Base-by-base conservation (phyloP, 192 early-diverging fungal species). In the Coemansia sp. region DNA sequence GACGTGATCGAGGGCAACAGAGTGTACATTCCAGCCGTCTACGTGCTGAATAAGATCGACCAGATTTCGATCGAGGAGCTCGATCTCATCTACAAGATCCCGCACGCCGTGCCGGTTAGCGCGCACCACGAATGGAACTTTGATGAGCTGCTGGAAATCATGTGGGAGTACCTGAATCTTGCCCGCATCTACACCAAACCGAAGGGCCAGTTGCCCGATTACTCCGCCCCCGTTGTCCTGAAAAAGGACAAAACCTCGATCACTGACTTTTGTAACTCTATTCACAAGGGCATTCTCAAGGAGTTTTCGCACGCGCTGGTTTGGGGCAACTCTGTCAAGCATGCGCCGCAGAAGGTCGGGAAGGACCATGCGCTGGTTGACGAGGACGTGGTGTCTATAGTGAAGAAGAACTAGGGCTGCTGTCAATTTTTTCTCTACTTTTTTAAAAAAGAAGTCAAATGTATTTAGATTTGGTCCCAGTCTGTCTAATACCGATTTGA, bases 11-110 rank as follows among this genome's bases (percentile, higher is more conserved):
- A 99, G 76, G 96, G 95, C 26, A 89, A 88, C 77, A 79, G 97
- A 26, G 90, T 97, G n/a, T 99, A 99, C 84, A 93, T 99, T 52
- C 97, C 97, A 11, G 88, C 87, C 62, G 82, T 98, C 43, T 99
- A 99, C 66, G 96, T 99, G 18, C 84, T 99, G 56, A 99, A 99
- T 91, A 99, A 99, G 86, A 98, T 99, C 73, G 93, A 95, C 81
- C 93, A 95, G 80, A 97, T 96, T 75, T 94, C 92, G 37, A 94
- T 97, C 63, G 91, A 98, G 80, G 94, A 99, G 78, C 86, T 97
- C 46, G 95, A 96, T 72, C 88, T 97, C 47, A 89, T 99, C 39
- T 97, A 96, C 88, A 94, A 94, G 79, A 97, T 99, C 76, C 96
- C 96, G 11, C 92, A 98, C 70, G 93, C 95, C 8, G 90, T 96